phyloP scores from a whole-genome alignment of 2,329 filamentous ascomycete genomes.

The Fusarium sp. region DNA sequence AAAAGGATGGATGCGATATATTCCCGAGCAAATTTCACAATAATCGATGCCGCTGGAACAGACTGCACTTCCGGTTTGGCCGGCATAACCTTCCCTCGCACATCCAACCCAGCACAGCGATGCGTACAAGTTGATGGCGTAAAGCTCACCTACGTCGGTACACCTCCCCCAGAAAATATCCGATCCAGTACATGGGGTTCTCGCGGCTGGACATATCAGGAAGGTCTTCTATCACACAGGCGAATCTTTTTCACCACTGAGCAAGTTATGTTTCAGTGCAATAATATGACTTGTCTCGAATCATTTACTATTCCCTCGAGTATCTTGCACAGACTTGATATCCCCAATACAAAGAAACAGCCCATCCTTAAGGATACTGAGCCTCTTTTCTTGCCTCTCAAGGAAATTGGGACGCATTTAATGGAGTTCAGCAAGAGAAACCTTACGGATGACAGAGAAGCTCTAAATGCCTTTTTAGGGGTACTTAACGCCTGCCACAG shows the following conservation, averaged over 20 bases:
- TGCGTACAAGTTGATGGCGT: not conserved
- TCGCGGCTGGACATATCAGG: not conserved
- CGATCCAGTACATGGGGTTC: not conserved
- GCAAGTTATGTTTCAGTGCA: not conserved
- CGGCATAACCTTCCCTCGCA: too few relatives aligned
- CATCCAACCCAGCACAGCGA: not conserved
- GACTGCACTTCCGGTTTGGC: too few relatives aligned
- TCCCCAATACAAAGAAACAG: not conserved
- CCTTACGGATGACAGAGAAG: rapidly evolving
- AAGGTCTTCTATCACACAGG: not conserved
- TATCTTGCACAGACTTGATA: not conserved
- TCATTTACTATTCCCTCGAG: not conserved
- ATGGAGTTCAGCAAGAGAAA: not conserved
- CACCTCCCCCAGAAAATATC: not conserved
- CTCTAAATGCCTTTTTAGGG: not conserved
- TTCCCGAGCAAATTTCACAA: too few relatives aligned
- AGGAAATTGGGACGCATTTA: rapidly evolving
- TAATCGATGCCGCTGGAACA: too few relatives aligned
- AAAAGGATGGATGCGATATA: too few relatives aligned
- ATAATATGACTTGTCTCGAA: not conserved
- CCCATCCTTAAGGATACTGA: not conserved
- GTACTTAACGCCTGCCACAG: not conserved
- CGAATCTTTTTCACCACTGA: not conserved
- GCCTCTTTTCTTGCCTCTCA: not conserved
- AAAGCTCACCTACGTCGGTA: not conserved